Conservation (phyloP, 2,329 filamentous ascomycete species). For the Pseudonectria foliicola region DNA sequence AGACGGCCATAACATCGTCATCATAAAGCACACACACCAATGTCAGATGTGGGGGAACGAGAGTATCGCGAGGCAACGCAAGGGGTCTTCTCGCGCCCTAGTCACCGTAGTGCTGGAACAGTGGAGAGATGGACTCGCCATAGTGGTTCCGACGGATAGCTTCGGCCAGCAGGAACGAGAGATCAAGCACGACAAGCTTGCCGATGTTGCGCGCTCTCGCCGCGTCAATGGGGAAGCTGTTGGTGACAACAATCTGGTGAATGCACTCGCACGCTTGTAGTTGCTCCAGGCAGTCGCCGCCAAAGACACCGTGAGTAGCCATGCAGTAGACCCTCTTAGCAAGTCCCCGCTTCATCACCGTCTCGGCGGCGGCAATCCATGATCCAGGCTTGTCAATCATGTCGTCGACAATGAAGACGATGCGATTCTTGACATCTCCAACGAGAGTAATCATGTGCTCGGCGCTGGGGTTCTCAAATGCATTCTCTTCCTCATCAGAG, state of each 20-base stretch:
- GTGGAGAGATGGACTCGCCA: constrained; percentile 69
- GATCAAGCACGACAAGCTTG: constrained; percentile 84
- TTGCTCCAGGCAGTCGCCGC: constrained; percentile 80
- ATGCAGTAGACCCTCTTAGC: constrained; percentile 97
- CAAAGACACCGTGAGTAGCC: constrained; percentile 92
- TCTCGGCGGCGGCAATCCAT: constrained; percentile 96
- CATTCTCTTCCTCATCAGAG: constrained; percentile 89
- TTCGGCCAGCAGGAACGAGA: constrained; percentile 82
- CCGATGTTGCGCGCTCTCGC: constrained; percentile 61
- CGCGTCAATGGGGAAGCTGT: constrained; percentile 86
- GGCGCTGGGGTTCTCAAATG: constrained; percentile 68
- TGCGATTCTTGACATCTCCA: constrained; percentile 79
- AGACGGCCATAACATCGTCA: constrained; percentile 10
- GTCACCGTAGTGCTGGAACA: constrained; percentile 62
- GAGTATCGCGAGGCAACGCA: constrained; percentile 5
- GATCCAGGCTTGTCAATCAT: constrained; percentile 98
- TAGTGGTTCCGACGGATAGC: constrained; percentile 95
- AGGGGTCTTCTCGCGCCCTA: constrained; percentile 24
- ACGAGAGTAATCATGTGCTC: constrained; percentile 98
- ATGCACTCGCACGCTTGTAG: constrained; percentile 91
- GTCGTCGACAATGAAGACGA: constrained; percentile 93
- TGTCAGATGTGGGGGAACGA: constrained; percentile 1
- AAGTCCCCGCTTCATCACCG: constrained; percentile 83
- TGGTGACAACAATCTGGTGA: constrained; percentile 88
- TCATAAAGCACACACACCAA: constrained; percentile 7